phyloP scores from a whole-genome alignment of 768 basidiomycete genomes.

The Pisolithus sp. region DNA sequence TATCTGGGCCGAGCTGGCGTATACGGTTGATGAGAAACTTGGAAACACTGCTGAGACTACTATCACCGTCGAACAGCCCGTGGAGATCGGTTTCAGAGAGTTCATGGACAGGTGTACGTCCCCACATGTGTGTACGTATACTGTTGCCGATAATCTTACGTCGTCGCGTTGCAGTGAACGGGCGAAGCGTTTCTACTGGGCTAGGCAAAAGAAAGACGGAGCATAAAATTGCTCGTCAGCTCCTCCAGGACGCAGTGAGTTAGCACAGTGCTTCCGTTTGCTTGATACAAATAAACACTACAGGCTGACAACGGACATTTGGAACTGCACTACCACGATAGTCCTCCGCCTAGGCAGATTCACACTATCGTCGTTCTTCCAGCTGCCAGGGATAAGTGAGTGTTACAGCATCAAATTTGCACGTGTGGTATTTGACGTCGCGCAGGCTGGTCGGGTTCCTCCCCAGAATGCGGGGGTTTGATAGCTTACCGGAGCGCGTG shows the following conservation, averaged over 20 bases:
- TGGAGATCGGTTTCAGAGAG: constrained; percentile 21
- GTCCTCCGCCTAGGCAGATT: constrained; percentile 10
- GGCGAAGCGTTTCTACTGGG: constrained; percentile 16
- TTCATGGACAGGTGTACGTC: constrained; percentile 22
- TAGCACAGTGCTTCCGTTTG: neutral
- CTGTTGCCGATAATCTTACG: neutral
- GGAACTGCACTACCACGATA: constrained; percentile 12
- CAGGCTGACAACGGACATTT: constrained; percentile 23
- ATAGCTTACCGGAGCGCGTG: constrained; percentile 20
- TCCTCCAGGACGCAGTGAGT: constrained; percentile 19
- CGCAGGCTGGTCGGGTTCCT: constrained; percentile 22
- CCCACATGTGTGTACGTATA: too few relatives aligned
- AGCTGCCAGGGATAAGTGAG: constrained; percentile 17
- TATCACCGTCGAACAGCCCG: constrained; percentile 3
- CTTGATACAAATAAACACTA: neutral
- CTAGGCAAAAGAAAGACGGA: constrained; percentile 16
- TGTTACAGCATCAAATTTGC: neutral
- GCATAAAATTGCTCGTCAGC: constrained; percentile 16
- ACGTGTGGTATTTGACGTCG: neutral
- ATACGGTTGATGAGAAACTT: constrained; percentile 11
- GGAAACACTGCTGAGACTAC: neutral
- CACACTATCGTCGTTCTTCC: constrained; percentile 21
- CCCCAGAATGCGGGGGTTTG: constrained; percentile 24
- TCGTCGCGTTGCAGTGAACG: constrained; percentile 14
- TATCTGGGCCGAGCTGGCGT: constrained; percentile 22